These are phyloP conservation scores for Coemansia sp. DNA, from an alignment of 192 early-diverging fungal genomes.

Conservation along the genomic window DNA sequence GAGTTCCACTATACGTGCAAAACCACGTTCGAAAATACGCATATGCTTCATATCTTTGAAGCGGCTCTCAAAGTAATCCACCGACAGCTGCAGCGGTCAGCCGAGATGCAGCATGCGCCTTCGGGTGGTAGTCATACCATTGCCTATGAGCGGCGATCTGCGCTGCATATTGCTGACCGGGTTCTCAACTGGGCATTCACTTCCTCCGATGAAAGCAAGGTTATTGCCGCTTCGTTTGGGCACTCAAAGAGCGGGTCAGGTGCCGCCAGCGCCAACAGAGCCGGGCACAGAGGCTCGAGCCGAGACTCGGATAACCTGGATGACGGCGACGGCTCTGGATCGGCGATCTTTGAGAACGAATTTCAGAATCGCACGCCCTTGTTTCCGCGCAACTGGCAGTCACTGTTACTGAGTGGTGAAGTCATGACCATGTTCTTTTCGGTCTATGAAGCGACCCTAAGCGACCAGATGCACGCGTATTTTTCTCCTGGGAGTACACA, in stretches of 20 bases:
- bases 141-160: conserved; percentile 47
- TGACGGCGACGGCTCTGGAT: conserved; percentile 15
- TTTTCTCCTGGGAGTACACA: conserved; percentile 53
- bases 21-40: conserved; percentile 37
- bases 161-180: conserved; percentile 43
- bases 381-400: conserved; percentile 39
- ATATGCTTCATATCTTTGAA: conserved; percentile 42
- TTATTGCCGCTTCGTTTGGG: conserved; percentile 37
- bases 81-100: conserved; percentile 38
- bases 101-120: conserved; percentile 9
- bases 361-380: conserved; percentile 37
- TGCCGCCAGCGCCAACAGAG: not conserved
- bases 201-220: conserved; percentile 21
- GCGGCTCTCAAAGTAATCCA: conserved; percentile 48
- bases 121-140: conserved; percentile 24
- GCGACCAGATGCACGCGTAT: conserved; percentile 48
- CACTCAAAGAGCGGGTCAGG: not conserved
- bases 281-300: not conserved
- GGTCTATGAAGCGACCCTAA: conserved; percentile 42
- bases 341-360: conserved; percentile 26
- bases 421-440: conserved; percentile 47
- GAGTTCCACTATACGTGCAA: conserved; percentile 54
- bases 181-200: conserved; percentile 45
- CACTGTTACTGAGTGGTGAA: conserved; percentile 40
- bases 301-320: conserved; percentile 15